These are phyloP conservation scores for Talinum fruticosum DNA, from an alignment of 148 eudicot genomes.

Conservation along the genomic window DNA sequence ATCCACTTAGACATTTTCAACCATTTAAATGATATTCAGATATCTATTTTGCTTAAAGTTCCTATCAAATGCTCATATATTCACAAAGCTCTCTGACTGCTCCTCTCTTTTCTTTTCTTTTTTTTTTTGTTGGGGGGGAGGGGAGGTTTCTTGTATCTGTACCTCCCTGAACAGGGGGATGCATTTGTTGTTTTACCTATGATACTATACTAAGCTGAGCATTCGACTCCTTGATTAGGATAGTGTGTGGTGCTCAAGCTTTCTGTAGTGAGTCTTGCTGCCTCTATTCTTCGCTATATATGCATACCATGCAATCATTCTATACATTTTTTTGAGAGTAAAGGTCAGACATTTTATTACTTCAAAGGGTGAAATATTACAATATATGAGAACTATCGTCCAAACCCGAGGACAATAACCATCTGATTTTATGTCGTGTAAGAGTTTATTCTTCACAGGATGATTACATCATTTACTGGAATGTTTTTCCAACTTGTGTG, in stretches of 20 bases:
- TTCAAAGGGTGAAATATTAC: no score
- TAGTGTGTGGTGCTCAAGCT: background rate
- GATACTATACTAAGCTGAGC: background rate
- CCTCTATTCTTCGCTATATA: background rate
- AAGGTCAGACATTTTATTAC: no score
- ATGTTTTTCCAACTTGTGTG: conserved; percentile 36
- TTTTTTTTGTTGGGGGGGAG: no score
- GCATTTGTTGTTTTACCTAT: no score
- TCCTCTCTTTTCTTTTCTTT: background rate
- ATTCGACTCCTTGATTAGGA: background rate
- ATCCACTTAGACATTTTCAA: background rate
- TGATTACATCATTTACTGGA: conserved; percentile 26
- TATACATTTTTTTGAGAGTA: no score
- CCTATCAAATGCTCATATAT: no score
- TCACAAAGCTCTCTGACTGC: background rate
- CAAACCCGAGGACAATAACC: no score
- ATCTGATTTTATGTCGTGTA: background rate
- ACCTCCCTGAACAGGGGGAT: no score
- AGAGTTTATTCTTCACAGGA: background rate
- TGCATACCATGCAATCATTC: background rate
- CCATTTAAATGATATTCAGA: background rate
- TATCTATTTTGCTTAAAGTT: background rate
- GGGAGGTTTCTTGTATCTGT: no score
- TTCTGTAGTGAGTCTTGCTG: background rate
- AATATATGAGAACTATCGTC: no score